Percentiles rank a stretch among this genome's conserved stretches.
Conservation (phyloP, 75 land plant species). For the Cryptomeria japonica region DNA sequence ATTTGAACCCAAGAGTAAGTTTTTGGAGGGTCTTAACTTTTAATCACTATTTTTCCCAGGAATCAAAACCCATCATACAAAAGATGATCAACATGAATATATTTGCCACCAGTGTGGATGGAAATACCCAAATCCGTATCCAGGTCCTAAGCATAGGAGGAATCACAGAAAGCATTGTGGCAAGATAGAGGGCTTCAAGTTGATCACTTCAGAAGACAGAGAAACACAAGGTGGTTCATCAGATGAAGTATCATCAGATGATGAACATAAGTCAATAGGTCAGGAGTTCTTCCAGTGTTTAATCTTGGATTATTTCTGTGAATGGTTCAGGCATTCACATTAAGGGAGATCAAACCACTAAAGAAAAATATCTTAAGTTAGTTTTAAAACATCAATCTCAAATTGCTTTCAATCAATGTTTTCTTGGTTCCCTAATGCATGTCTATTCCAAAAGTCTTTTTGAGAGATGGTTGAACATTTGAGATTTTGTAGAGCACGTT, state of each 20-base stretch:
- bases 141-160: slow-evolving; percentile 65
- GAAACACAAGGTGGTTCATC: slow-evolving; percentile 10
- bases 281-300: background rate
- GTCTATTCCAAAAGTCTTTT: too few relatives aligned
- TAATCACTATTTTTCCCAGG: background rate
- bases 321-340: background rate
- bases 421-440: too few relatives aligned
- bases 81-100: slow-evolving; percentile 8
- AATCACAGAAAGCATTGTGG: slow-evolving; percentile 72
- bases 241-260: slow-evolving; percentile 4
- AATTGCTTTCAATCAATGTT: too few relatives aligned
- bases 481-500: background rate
- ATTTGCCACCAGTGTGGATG: slow-evolving; percentile 55
- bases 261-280: background rate
- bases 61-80: background rate
- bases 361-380: too few relatives aligned
- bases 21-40: background rate
- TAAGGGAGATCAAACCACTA: background rate
- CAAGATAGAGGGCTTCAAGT: slow-evolving; percentile 16
- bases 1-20: background rate
- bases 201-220: background rate
- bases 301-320: background rate
- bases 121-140: slow-evolving; percentile 70
- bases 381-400: too few relatives aligned
- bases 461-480: background rate